Conservation (phyloP, 2,329 filamentous ascomycete species). For the Septoria linicola region DNA sequence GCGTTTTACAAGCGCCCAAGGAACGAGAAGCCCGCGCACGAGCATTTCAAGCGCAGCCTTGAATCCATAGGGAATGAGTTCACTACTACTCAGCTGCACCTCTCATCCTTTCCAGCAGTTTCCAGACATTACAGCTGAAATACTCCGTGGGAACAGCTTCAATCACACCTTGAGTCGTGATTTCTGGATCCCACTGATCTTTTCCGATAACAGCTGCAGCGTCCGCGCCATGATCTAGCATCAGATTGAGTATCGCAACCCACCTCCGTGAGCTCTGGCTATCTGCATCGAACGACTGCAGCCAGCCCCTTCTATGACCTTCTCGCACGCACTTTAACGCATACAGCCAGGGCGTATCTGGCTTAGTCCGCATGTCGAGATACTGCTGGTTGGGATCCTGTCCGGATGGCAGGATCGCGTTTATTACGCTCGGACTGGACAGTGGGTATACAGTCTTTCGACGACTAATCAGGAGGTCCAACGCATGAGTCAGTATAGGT, state of each 20-base stretch:
- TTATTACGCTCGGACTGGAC: neutral
- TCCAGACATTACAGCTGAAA: neutral
- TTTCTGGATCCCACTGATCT: neutral
- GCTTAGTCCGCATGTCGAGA: neutral
- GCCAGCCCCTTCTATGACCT: neutral
- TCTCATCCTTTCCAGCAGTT: neutral
- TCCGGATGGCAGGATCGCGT: neutral
- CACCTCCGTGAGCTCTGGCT: neutral
- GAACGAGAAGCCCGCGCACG: no score
- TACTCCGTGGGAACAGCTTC: neutral
- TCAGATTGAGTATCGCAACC: neutral
- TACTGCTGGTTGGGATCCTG: neutral
- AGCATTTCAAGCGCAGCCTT: no score
- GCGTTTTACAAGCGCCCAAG: no score
- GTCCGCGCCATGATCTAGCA: neutral
- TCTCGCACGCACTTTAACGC: neutral
- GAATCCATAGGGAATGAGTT: no score
- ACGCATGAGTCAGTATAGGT: neutral
- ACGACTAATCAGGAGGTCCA: neutral
- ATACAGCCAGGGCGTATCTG: neutral
- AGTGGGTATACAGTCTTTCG: neutral
- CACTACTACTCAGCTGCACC: no score
- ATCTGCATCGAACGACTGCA: neutral
- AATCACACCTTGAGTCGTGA: neutral
- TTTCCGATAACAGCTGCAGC: neutral